Percentiles rank a stretch among this genome's conserved stretches.
Conservation (phyloP, 805 yeast species). For the Wickerhamiella azymoides region DNA sequence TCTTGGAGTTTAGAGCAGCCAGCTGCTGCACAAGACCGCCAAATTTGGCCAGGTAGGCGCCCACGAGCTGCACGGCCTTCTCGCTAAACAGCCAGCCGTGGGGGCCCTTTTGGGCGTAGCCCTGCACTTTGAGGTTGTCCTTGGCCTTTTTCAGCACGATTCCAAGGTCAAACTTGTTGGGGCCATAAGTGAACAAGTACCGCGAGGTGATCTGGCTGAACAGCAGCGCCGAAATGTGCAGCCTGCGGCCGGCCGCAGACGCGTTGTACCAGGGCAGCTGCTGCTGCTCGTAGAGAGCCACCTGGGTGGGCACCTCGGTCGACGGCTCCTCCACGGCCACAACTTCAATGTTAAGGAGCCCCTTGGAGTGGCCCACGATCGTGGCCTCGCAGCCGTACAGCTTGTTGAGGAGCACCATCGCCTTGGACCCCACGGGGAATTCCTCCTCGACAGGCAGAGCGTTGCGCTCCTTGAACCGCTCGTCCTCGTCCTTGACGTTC, state of each 20-base stretch:
- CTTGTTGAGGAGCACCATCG: conserved; percentile 68
- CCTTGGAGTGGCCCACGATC: conserved; percentile 28
- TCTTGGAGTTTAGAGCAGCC: conserved; percentile 17
- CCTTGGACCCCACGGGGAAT: conserved; percentile 59
- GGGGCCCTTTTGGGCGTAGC: conserved; percentile 56
- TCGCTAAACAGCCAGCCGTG: conserved; percentile 76
- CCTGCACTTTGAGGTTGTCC: conserved; percentile 69
- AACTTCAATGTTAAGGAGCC: conserved; percentile 23
- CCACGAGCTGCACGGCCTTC: conserved; percentile 52
- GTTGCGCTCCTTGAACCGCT: conserved; percentile 53
- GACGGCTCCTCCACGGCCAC: conserved; percentile 29
- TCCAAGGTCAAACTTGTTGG: conserved; percentile 55
- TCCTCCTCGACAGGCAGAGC: conserved; percentile 72
- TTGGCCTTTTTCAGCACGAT: conserved; percentile 72
- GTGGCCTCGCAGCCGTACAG: conserved; percentile 70
- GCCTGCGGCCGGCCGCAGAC: conserved; percentile 43
- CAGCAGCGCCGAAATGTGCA: conserved; percentile 47
- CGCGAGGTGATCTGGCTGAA: conserved; percentile 69
- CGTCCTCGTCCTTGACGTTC: conserved; percentile 56
- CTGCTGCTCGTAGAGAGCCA: conserved; percentile 43
- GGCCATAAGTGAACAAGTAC: conserved; percentile 42
- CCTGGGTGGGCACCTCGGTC: conserved; percentile 48
- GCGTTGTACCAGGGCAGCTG: conserved; percentile 51
- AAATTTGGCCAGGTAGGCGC: conserved; percentile 47
- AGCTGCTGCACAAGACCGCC: conserved; percentile 40